Percentiles rank a stretch among this genome's conserved stretches.
These are phyloP conservation scores for Pythium brassicae DNA, from an alignment of 352 stramenopile genomes.

Conservation along the genomic window DNA sequence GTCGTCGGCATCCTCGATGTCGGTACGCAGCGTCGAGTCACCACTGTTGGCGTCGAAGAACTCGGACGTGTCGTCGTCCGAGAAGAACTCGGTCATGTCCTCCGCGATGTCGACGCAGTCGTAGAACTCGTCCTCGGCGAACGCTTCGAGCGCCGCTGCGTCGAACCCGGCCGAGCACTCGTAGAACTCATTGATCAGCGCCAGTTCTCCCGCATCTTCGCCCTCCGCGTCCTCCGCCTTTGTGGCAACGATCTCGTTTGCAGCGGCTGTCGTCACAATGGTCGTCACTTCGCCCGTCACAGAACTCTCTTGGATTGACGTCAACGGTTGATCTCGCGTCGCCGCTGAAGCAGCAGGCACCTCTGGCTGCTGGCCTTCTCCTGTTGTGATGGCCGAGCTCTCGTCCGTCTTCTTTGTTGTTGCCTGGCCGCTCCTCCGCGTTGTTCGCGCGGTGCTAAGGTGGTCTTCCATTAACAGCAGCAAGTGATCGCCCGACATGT, in stretches of 20 bases:
- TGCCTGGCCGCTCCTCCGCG: not conserved
- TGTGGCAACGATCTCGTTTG: not conserved
- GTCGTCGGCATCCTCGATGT: conserved; percentile 4
- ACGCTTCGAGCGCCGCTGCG: conserved; percentile 43
- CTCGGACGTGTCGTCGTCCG: conserved; percentile 34
- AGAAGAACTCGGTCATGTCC: conserved; percentile 45
- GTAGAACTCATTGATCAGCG: conserved; percentile 82
- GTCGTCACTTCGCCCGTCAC: not conserved
- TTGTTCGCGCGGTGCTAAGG: conserved; percentile 21
- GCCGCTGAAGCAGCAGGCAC: not conserved
- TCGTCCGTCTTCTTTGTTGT: conserved; percentile 10
- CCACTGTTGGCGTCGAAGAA: conserved; percentile 24
- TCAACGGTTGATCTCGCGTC: not conserved
- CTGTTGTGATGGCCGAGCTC: conserved; percentile 7
- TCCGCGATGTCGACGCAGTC: conserved; percentile 73
- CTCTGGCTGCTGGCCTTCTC: not conserved
- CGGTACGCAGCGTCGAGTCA: no score
- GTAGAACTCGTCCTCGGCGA: conserved; percentile 84
- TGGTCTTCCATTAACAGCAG: conserved; percentile 71
- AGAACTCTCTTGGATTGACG: not conserved
- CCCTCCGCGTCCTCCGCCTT: not conserved
- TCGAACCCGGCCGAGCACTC: conserved; percentile 66
- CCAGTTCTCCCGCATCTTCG: conserved; percentile 14
- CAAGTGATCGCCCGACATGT: conserved; percentile 72
- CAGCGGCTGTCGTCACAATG: not conserved